phyloP scores from a whole-genome alignment of 2,329 filamentous ascomycete species.

The Cladosporium phlei region DNA sequence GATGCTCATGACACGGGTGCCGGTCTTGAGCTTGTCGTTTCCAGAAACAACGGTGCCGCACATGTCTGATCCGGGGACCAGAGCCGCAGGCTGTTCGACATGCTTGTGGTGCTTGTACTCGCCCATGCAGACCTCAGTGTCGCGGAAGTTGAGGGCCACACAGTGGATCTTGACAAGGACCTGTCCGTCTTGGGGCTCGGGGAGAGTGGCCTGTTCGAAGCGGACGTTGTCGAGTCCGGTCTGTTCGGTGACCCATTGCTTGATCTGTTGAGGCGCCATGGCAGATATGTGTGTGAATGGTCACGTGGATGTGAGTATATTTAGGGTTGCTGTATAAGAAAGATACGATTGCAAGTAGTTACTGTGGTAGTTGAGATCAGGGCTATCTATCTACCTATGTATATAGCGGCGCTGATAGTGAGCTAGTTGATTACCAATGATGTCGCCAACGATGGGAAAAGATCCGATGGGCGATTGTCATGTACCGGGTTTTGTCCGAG shows the following conservation, averaged over 20 bases:
- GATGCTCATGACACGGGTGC: conserved; percentile 63
- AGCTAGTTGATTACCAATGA: too few relatives aligned
- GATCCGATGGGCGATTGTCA: too few relatives aligned
- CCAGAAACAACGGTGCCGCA: conserved; percentile 58
- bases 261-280: conserved; percentile 24
- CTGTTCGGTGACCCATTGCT: conserved; percentile 41
- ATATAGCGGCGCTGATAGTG: too few relatives aligned
- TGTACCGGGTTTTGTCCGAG: too few relatives aligned
- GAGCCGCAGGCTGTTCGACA: conserved; percentile 36
- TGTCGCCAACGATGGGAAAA: too few relatives aligned
- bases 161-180: conserved; percentile 49
- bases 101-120: conserved; percentile 62
- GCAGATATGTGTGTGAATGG: background rate
- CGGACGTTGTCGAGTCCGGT: conserved; percentile 40
- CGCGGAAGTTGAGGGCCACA: conserved; percentile 53
- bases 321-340: too few relatives aligned
- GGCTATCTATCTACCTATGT: background rate
- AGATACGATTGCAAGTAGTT: too few relatives aligned
- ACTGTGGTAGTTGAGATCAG: background rate
- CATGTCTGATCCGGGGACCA: conserved; percentile 68
- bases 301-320: background rate
- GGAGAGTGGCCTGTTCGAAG: conserved; percentile 32
- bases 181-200: conserved; percentile 36
- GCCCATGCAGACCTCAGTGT: conserved; percentile 58
- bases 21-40: conserved; percentile 46